phyloP scores from a whole-genome alignment of 1,284 basidiomycete species.

The Cutaneotrichosporon sp. region DNA sequence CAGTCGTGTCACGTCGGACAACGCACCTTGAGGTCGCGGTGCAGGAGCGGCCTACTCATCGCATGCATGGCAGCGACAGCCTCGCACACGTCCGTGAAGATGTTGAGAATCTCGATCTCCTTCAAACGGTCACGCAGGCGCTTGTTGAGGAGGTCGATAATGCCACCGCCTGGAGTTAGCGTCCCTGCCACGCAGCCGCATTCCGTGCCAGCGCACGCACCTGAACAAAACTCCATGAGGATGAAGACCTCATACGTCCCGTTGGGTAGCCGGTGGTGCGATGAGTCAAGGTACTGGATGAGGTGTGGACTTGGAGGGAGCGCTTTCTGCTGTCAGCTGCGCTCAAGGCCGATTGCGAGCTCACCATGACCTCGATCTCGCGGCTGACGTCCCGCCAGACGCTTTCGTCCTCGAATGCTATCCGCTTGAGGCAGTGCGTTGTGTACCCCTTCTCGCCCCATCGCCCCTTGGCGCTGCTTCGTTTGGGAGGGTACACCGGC shows the following conservation, averaged over 20 bases:
- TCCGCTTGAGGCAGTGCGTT: constrained; percentile 96
- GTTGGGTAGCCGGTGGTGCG: constrained; percentile 77
- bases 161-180: constrained; percentile 74
- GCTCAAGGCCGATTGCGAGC: no score
- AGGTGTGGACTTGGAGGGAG: constrained; percentile 40
- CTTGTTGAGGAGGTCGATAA: constrained; percentile 99
- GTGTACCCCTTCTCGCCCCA: constrained; percentile 64
- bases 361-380: constrained; percentile 97
- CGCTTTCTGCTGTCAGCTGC: constrained; percentile 37
- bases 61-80: constrained; percentile 95
- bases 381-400: constrained; percentile 94
- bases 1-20: constrained; percentile 4
- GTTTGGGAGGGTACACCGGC: constrained; percentile 65
- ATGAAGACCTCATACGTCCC: constrained; percentile 96
- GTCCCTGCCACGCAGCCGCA: neutral
- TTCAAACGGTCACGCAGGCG: constrained; percentile 88
- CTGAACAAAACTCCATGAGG: constrained; percentile 94
- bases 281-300: constrained; percentile 58
- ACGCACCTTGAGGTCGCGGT: constrained; percentile 85
- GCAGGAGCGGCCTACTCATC: constrained; percentile 77
- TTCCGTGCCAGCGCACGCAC: constrained; percentile 44
- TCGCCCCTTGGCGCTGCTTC: constrained; percentile 31
- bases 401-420: constrained; percentile 86
- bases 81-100: constrained; percentile 94
- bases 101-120: constrained; percentile 94